Evolutionary conservation across 768 basidiomycete species (phyloP), one percentile per base, ranked within the genome.

Genomic region (Panellus pusillus): DNA sequence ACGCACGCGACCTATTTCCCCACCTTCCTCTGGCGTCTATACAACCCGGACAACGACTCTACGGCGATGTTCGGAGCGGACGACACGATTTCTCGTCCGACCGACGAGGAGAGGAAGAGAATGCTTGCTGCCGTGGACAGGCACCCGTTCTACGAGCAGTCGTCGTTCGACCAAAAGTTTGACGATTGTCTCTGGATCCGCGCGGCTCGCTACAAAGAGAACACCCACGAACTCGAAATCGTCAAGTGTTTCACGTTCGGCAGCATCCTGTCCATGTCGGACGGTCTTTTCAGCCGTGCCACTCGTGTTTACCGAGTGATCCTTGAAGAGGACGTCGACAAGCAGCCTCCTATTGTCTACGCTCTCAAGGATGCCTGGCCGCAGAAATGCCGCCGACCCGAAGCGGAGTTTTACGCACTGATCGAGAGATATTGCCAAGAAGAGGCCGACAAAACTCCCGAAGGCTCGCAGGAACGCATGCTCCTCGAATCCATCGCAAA

Each of bases 341-440:
- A 40, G 17, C 6, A 29, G 0, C 18, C 18, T 9, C 44, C 37
- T 2, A n/a, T 14, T 0, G 17, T 51, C 1, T 54, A 47, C n/a
- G 58, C 50, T 2, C 29, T 60, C 17, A 60, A 60, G 27, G 58
- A 55, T 17, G 47, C 29, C 8, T 59, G 58, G 58, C 31, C 36
- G 31, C 43, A 55, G 24, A 7, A 17, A 1, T 55, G 47, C 12
- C 58, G 58, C 4, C 17, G 46, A 4, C 45, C 49, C 1, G 58
- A 60, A 17, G 18, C 15, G 20, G 54, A 52, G 28, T 55, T 60
- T 28, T 56, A 56, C 36, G 47, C 47, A 20, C 17, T 44, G 32
- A 60, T 60, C 17, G 47, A 24, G 6, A 11, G 24, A 11, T 15
- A 60, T 19, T 54, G 44, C 41, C 3, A 24, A 14, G 12, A 35